These are phyloP conservation scores for Phyllosticta citriasiana DNA, from an alignment of 2,329 filamentous ascomycete species.

Conservation along the genomic window DNA sequence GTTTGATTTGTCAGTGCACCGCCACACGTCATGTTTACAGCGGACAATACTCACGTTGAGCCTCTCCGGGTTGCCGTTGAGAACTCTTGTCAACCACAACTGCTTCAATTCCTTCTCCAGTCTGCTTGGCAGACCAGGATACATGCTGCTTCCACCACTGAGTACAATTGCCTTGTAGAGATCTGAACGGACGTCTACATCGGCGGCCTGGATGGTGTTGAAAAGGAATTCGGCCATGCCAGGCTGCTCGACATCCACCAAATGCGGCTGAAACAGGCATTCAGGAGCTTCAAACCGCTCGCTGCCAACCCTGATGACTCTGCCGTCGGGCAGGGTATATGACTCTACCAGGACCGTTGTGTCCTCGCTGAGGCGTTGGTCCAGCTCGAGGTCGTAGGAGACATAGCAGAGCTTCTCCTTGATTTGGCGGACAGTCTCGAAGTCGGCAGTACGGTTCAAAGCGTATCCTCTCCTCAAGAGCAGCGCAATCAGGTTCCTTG, in stretches of 20 bases:
- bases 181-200: conserved; percentile 87
- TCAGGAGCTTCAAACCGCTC: conserved; percentile 97
- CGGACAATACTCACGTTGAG: conserved; percentile 48
- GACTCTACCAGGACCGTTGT: conserved; percentile 95
- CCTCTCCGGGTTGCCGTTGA: conserved; percentile 85
- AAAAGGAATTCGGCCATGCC: conserved; percentile 96
- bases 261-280: conserved; percentile 95
- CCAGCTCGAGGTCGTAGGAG: conserved; percentile 92
- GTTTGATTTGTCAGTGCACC: conserved; percentile 15
- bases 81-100: conserved; percentile 86
- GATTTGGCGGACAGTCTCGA: conserved; percentile 97
- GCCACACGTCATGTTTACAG: neutral
- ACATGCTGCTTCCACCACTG: conserved; percentile 97
- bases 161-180: conserved; percentile 97
- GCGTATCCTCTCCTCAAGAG: conserved; percentile 90
- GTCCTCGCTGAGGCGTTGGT: conserved; percentile 92
- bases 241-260: conserved; percentile 94
- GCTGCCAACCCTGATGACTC: conserved; percentile 90
- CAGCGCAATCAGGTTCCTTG: conserved; percentile 93
- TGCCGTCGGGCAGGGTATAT: conserved; percentile 92
- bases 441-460: conserved; percentile 95
- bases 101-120: conserved; percentile 99
- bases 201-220: conserved; percentile 94
- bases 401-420: conserved; percentile 99
- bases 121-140: conserved; percentile 85